phyloP scores from a whole-genome alignment of 2,329 filamentous ascomycete genomes.

The Coleophoma crateriformis region DNA sequence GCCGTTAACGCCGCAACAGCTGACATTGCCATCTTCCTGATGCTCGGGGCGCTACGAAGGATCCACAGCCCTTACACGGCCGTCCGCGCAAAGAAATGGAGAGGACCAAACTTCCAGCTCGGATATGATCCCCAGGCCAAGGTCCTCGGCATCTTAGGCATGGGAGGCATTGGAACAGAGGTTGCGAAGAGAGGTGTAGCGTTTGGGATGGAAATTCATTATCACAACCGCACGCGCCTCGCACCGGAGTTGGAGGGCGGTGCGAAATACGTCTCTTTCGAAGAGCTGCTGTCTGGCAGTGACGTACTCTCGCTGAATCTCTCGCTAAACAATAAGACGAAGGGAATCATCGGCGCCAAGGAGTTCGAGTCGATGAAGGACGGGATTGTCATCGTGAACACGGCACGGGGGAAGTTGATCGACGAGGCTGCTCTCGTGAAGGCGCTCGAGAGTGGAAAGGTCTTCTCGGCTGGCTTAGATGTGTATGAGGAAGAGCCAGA shows the following conservation, averaged over 20 bases:
- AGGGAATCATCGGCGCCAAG: conserved; percentile 60
- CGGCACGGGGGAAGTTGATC: conserved; percentile 72
- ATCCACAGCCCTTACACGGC: conserved; percentile 47
- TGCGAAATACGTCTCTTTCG: conserved; percentile 64
- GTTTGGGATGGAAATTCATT: conserved; percentile 71
- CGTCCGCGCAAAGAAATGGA: conserved; percentile 62
- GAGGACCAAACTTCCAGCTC: conserved; percentile 38
- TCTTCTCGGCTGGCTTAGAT: conserved; percentile 67
- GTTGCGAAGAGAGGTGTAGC: conserved; percentile 64
- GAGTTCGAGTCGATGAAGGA: conserved; percentile 74
- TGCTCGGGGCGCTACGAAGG: conserved; percentile 71
- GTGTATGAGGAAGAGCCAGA: conserved; percentile 77
- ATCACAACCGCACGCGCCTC: conserved; percentile 64
- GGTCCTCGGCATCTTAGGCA: conserved; percentile 71
- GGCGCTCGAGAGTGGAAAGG: conserved; percentile 62
- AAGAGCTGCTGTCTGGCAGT: conserved; percentile 60
- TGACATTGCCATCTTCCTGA: conserved; percentile 72
- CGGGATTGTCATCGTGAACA: conserved; percentile 75
- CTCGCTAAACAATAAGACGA: conserved; percentile 62
- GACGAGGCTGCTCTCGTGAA: conserved; percentile 73
- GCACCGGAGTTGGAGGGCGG: conserved; percentile 43
- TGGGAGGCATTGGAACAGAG: conserved; percentile 78
- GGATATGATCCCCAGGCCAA: conserved; percentile 71
- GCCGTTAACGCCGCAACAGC: conserved; percentile 78
- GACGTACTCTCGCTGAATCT: conserved; percentile 77